Evolutionary conservation across 768 basidiomycete genomes (phyloP).

Genomic region (Fistulinella prunicolor): DNA sequence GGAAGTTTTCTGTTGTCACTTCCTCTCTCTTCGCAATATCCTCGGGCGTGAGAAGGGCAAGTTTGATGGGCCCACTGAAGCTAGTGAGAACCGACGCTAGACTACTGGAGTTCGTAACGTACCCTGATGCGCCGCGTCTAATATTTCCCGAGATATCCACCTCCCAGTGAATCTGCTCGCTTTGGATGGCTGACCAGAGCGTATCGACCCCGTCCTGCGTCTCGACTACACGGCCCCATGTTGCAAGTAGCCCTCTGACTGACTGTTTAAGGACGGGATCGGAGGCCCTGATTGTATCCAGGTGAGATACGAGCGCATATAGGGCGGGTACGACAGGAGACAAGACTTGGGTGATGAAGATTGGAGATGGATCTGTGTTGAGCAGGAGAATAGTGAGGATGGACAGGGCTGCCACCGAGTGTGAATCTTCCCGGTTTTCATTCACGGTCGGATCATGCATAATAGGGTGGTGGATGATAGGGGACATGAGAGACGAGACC

Average conservation of each 20-base stretch:
- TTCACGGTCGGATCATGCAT: constrained; percentile 15
- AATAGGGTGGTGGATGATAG: constrained; percentile 55
- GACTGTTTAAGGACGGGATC: constrained; percentile 64
- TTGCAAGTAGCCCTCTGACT: constrained; percentile 56
- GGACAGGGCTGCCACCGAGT: constrained; percentile 39
- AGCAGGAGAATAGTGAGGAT: constrained; percentile 56
- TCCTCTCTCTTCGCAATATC: constrained; percentile 40
- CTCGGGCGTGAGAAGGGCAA: constrained; percentile 52
- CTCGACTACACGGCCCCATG: constrained; percentile 73
- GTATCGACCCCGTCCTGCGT: constrained; percentile 48
- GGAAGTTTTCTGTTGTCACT: constrained; percentile 45
- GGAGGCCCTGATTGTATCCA: constrained; percentile 53
- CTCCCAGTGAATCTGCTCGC: constrained; percentile 52
- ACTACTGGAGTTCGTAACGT: constrained; percentile 20
- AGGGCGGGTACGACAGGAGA: constrained; percentile 67
- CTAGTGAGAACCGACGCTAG: not conserved
- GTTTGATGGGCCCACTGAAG: constrained; percentile 23
- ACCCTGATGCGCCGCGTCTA: constrained; percentile 39
- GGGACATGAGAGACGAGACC: constrained; percentile 37
- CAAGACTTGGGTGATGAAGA: constrained; percentile 57
- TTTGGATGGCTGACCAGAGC: constrained; percentile 58
- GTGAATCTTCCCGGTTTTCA: constrained; percentile 1
- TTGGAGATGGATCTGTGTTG: constrained; percentile 78
- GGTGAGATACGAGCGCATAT: constrained; percentile 57
- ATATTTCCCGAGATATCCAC: constrained; percentile 55